Conservation (phyloP, 345 rosid genomes). For the Gossypium australe region DNA sequence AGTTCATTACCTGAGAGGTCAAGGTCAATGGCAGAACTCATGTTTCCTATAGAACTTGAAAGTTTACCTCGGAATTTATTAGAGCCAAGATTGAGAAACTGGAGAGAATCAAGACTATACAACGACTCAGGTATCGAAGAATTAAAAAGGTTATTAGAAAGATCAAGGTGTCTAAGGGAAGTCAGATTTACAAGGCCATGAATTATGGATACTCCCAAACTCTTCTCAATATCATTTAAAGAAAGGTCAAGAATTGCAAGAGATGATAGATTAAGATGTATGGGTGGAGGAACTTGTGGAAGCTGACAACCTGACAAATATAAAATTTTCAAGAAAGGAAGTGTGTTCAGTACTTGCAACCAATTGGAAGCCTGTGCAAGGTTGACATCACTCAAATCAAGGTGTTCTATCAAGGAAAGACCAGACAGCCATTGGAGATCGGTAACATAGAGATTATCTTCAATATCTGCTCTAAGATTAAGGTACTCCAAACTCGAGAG, state of each 20-base stretch:
- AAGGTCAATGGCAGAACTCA: neutral
- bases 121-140: conserved; percentile 34
- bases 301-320: neutral
- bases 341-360: neutral
- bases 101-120: neutral
- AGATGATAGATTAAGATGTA: neutral
- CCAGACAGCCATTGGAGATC: conserved; percentile 40
- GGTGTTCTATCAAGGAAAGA: conserved; percentile 31
- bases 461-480: neutral
- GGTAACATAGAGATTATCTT: conserved; percentile 7
- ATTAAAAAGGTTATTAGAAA: conserved; percentile 42
- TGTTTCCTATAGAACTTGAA: conserved; percentile 8
- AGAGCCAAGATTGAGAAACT: neutral
- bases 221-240: neutral
- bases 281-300: neutral
- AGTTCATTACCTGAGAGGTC: neutral
- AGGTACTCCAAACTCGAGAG: conserved; percentile 4
- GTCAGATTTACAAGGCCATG: conserved; percentile 11
- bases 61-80: neutral
- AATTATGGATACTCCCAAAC: neutral
- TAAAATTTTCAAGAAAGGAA: neutral
- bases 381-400: conserved; percentile 24
- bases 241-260: conserved; percentile 1
- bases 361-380: neutral
- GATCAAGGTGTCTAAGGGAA: conserved; percentile 22